A percentile compares a stretch with the other conserved stretches of the same genome.
phyloP scores from a whole-genome alignment of 306 rosid genomes.

The Lupinus albus region DNA sequence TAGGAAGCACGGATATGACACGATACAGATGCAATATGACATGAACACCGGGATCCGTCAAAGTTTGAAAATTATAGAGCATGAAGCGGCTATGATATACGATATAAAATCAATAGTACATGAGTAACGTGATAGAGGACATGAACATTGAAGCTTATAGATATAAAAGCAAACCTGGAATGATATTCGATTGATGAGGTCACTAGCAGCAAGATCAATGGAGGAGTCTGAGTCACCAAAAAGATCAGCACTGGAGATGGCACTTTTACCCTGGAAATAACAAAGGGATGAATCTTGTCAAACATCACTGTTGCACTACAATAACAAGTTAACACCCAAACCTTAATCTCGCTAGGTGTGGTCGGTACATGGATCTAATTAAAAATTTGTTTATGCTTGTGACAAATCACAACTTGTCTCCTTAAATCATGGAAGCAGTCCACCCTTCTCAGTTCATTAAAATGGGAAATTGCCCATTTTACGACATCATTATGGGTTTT shows the following conservation, averaged over 20 bases:
- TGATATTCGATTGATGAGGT: constrained; percentile 72
- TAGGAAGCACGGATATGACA: too few species aligned
- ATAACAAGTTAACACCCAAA: neutral
- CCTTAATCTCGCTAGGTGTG: too few species aligned
- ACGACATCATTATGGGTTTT: constrained; percentile 5
- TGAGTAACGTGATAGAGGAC: neutral
- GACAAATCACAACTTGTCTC: neutral
- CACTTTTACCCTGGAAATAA: constrained; percentile 65
- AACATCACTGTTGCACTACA: constrained; percentile 1
- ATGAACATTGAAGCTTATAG: neutral
- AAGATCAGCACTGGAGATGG: constrained; percentile 90
- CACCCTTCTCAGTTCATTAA: neutral
- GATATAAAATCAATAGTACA: neutral
- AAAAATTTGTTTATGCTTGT: neutral
- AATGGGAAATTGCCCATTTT: neutral
- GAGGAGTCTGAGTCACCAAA: constrained; percentile 68
- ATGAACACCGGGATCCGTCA: too few species aligned
- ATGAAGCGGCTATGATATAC: too few species aligned
- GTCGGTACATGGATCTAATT: too few species aligned
- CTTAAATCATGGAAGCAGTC: constrained; percentile 1
- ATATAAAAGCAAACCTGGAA: constrained; percentile 57
- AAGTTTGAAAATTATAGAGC: too few species aligned
- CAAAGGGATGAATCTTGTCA: constrained; percentile 21
- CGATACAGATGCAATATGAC: too few species aligned
- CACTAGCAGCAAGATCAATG: constrained; percentile 65